Percentiles rank a stretch among this genome's conserved stretches.
These are phyloP conservation scores for Jamesozyma jinghongensis DNA, from an alignment of 805 yeast genomes.

Conservation along the genomic window DNA sequence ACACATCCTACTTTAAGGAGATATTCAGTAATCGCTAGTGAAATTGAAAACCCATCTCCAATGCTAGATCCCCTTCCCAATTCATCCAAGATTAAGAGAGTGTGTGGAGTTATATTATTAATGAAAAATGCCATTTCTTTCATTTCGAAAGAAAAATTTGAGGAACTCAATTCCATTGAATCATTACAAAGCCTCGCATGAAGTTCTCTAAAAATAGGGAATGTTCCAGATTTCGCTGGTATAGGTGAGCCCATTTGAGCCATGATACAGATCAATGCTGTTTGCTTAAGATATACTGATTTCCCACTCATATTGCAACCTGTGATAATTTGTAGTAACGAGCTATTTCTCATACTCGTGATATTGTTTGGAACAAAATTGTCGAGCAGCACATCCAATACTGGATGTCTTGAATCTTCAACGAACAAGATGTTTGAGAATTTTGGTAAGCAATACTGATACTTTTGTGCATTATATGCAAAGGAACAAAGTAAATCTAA, in stretches of 20 bases:
- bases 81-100: conserved; percentile 44
- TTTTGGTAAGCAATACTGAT: conserved; percentile 31
- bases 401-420: conserved; percentile 36
- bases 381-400: conserved; percentile 28
- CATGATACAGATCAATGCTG: conserved; percentile 41
- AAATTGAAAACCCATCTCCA: conserved; percentile 46
- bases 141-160: conserved; percentile 42
- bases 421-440: conserved; percentile 28
- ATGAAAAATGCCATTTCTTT: conserved; percentile 38
- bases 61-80: conserved; percentile 45
- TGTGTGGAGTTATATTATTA: conserved; percentile 26
- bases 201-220: conserved; percentile 34
- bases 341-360: conserved; percentile 27
- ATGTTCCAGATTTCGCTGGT: conserved; percentile 36
- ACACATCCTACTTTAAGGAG: conserved; percentile 24
- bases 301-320: conserved; percentile 60
- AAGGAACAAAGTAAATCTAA: conserved; percentile 35
- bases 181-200: conserved; percentile 35
- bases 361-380: conserved; percentile 35
- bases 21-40: conserved; percentile 37
- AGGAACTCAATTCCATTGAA: conserved; percentile 28
- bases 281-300: conserved; percentile 45
- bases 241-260: conserved; percentile 50
- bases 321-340: conserved; percentile 42
- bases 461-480: conserved; percentile 21